Percentiles rank a stretch among this genome's conserved stretches.
Evolutionary conservation across 345 rosid genomes (phyloP).

Genomic region (Conringia planisiliqua): DNA sequence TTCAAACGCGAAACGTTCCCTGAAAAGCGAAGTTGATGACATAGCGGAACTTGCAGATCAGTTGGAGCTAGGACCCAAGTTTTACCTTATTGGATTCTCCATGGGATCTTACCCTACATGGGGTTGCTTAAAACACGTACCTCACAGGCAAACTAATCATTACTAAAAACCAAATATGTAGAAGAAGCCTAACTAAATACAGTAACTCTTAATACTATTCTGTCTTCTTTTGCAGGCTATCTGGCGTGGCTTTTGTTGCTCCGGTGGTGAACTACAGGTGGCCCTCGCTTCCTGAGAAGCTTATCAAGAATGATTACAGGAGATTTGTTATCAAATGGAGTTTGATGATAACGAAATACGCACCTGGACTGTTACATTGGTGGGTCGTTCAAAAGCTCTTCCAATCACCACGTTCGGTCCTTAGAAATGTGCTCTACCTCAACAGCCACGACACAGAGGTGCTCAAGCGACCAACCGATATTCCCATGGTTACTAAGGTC

Average conservation of each 20-base stretch:
- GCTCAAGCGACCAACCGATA: slow-evolving; percentile 50
- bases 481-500: slow-evolving; percentile 82
- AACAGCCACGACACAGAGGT: slow-evolving; percentile 58
- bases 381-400: slow-evolving; percentile 61
- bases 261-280: slow-evolving; percentile 75
- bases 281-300: slow-evolving; percentile 65
- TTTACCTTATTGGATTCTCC: slow-evolving; percentile 72
- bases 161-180: not conserved
- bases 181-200: not conserved
- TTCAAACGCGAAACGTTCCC: slow-evolving; percentile 49
- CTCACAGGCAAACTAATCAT: slow-evolving; percentile 52
- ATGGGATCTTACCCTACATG: slow-evolving; percentile 85
- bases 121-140: slow-evolving; percentile 82
- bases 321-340: slow-evolving; percentile 45
- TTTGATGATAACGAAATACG: slow-evolving; percentile 50
- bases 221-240: slow-evolving; percentile 48
- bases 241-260: slow-evolving; percentile 69
- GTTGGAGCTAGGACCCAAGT: slow-evolving; percentile 60
- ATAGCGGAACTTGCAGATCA: slow-evolving; percentile 75
- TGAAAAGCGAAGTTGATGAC: slow-evolving; percentile 72
- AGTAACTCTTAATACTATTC: not conserved
- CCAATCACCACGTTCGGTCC: slow-evolving; percentile 44
- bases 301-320: slow-evolving; percentile 55
- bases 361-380: slow-evolving; percentile 70
- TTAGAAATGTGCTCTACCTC: slow-evolving; percentile 54